Conservation (phyloP, 2,329 filamentous ascomycete genomes). For the Lithohypha guttulata region DNA sequence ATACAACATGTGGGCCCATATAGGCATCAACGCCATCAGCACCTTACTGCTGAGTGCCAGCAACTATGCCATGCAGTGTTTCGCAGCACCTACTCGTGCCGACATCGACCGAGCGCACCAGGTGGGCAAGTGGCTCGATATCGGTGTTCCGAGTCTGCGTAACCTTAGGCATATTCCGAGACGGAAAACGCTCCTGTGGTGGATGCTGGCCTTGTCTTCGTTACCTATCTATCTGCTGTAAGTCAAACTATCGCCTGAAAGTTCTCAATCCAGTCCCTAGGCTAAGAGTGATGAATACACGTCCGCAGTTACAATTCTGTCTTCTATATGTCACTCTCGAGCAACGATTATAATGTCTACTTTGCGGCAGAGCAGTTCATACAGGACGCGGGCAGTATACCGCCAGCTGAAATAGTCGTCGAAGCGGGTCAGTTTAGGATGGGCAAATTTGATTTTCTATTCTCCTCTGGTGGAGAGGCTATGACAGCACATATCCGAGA, state of each 20-base stretch:
- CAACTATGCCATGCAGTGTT: conserved; percentile 30
- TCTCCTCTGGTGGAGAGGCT: too few species aligned
- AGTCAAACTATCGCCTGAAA: too few species aligned
- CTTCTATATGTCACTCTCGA: conserved; percentile 20
- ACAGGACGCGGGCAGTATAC: too few species aligned
- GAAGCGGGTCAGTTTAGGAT: too few species aligned
- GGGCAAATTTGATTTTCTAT: conserved; percentile 11
- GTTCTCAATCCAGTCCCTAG: too few species aligned
- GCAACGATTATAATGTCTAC: conserved; percentile 19
- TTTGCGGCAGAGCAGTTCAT: conserved; percentile 18
- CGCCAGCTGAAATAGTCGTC: too few species aligned
- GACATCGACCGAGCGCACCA: conserved; percentile 26
- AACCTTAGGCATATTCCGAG: conserved; percentile 20
- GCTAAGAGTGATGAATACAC: conserved; percentile 10
- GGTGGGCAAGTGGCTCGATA: conserved; percentile 24
- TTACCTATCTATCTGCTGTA: conserved; percentile 23
- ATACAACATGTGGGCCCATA: conserved; percentile 22
- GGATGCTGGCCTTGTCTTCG: conserved; percentile 18
- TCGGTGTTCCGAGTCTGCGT: conserved; percentile 23
- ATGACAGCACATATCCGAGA: too few species aligned
- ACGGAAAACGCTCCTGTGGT: conserved; percentile 18
- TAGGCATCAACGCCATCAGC: conserved; percentile 28
- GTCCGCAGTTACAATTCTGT: conserved; percentile 23
- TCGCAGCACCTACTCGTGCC: conserved; percentile 24
- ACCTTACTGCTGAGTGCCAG: conserved; percentile 26